Percentiles rank a stretch among this genome's conserved stretches.
phyloP scores from a whole-genome alignment of 2,329 filamentous ascomycete species.

The Graphilbum ipis-grandicollis region DNA sequence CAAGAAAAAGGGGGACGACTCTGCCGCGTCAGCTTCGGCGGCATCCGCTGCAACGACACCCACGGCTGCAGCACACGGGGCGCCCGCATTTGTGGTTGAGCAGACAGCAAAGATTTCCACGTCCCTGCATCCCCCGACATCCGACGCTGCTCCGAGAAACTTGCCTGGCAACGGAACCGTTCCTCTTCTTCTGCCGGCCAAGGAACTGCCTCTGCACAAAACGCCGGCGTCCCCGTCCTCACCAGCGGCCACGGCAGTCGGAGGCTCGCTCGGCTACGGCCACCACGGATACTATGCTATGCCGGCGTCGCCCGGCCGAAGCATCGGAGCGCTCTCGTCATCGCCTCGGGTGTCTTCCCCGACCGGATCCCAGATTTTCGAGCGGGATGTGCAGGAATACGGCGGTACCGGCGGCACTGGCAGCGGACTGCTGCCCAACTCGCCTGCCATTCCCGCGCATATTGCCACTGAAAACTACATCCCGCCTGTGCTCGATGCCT shows the following conservation, averaged over 20 bases:
- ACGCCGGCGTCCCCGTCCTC: background rate
- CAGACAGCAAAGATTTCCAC: no score
- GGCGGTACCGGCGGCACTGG: constrained; percentile 14
- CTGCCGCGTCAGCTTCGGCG: background rate
- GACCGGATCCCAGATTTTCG: constrained; percentile 69
- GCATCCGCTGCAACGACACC: constrained; percentile 8
- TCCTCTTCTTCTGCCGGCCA: background rate
- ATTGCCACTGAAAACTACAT: constrained; percentile 92
- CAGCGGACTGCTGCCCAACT: constrained; percentile 39
- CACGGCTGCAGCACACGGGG: no score
- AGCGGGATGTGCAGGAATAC: constrained; percentile 76
- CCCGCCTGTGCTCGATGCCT: constrained; percentile 77
- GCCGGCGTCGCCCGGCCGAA: constrained; percentile 48
- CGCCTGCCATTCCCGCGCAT: constrained; percentile 78
- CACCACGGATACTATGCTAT: constrained; percentile 16
- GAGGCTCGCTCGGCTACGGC: constrained; percentile 13
- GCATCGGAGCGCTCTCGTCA: constrained; percentile 31
- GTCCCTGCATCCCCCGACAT: background rate
- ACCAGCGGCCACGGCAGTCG: background rate
- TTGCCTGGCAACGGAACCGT: background rate
- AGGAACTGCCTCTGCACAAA: background rate
- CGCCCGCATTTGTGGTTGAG: no score
- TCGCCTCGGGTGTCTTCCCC: constrained; percentile 67
- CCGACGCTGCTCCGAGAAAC: constrained; percentile 14
- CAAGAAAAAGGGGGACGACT: constrained; percentile 23